Evolutionary conservation across 148 eudicot genomes (phyloP), one percentile per base, ranked within the genome.

Genomic region (Rheum nobile): DNA sequence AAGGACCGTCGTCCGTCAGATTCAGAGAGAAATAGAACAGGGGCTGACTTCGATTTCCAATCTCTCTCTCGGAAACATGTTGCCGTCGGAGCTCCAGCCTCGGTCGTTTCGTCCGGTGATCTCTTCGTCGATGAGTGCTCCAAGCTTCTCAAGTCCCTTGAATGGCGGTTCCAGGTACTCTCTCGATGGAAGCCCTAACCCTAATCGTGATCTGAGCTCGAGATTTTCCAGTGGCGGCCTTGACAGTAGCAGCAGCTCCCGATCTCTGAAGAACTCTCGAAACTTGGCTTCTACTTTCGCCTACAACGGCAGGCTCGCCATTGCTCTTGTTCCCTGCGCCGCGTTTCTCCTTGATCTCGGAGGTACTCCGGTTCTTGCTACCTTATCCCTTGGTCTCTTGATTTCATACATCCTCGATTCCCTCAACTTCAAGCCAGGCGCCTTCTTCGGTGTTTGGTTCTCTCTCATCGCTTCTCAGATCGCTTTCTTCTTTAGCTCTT

Each of bases 321-420:
- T 85, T 28, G 95, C 89, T 3, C 89, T 93, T 0, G 82, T 85
- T 21, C 98, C 98, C 1, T 88, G 83, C 77, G 95, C 90, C 54
- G 88, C 82, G 26, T 84, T 93, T 74, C 92, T 93, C 42, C 83
- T 93, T 28, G 98, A 93, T 86, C 95, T 93, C 29, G 98, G 98
- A 48, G 97, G 97, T 42, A 80, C 95, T 1, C 91, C 93, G 0
- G 98, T 91, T 2, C 80, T 83, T 55, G 89, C 83, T 8, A 74
- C 88, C 77, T 73, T 93, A 1, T 83, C 81, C 48, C 72, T 91
- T 0, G 90, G 90, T 16, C 88, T 93, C 13, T 88, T 89, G 88
- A 69, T 85, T 44, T 83, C 95, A 0, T 94, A 94, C 88, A 85
- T 91, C 77, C 96, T 94, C 61, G 98, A 91, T 73, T 87, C 96